A percentile compares a stretch with the other conserved stretches of the same genome.
These are phyloP conservation scores for Aaosphaeria pasadenensis DNA, from an alignment of 2,329 filamentous ascomycete species.

Conservation along the genomic window DNA sequence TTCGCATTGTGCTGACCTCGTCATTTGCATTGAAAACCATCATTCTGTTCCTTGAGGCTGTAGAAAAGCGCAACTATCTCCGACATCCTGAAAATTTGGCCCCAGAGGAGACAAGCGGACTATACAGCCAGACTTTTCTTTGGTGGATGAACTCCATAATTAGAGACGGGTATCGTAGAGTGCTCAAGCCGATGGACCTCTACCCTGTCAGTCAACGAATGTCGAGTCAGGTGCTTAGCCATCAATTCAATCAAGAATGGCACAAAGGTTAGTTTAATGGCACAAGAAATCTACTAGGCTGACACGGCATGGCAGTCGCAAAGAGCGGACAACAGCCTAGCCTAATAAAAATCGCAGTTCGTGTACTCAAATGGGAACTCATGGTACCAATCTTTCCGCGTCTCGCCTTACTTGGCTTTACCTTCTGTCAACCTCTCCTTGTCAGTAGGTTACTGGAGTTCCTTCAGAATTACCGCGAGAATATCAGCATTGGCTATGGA, in stretches of 20 bases:
- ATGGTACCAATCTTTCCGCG: slow-evolving; percentile 3
- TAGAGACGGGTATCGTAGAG: slow-evolving; percentile 1
- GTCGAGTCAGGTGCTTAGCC: not conserved
- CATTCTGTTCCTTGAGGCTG: slow-evolving; percentile 14
- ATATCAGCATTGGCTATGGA: slow-evolving; percentile 37
- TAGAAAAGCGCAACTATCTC: slow-evolving; percentile 11
- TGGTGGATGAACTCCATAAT: slow-evolving; percentile 6
- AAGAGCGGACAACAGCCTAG: not conserved
- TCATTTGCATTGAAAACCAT: slow-evolving; percentile 10
- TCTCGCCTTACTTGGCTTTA: slow-evolving; percentile 4
- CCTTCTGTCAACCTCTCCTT: slow-evolving; percentile 9
- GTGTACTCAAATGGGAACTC: slow-evolving; percentile 2
- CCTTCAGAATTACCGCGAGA: slow-evolving; percentile 7
- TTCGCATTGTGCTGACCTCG: slow-evolving; percentile 6
- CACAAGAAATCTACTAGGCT: not conserved
- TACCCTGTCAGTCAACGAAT: slow-evolving; percentile 2
- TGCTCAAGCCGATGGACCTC: slow-evolving; percentile 3
- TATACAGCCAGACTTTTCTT: slow-evolving; percentile 2
- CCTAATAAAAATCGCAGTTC: slow-evolving; percentile 1
- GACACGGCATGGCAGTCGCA: not conserved
- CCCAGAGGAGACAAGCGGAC: slow-evolving; percentile 3
- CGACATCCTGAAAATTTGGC: not conserved
- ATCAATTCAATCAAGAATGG: slow-evolving; percentile 2
- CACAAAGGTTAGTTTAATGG: not conserved
- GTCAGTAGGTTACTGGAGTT: slow-evolving; percentile 3